A percentile compares a stretch with the other conserved stretches of the same genome.
Evolutionary conservation across 306 rosid species (phyloP).

Genomic region (cucumber (Cucumis sativus)): DNA sequence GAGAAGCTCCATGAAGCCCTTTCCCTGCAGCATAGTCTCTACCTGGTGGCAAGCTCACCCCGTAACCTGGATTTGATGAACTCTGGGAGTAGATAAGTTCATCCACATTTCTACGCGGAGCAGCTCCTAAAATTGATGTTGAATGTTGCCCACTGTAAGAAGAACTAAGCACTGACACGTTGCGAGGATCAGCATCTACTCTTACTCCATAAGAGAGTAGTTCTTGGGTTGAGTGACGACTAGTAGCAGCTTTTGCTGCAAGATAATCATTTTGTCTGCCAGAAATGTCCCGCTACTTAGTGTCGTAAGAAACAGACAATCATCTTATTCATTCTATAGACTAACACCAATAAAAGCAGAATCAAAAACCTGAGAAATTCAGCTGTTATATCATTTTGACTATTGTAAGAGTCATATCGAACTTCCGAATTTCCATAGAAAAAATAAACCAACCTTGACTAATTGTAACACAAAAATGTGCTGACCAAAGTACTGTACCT

Average conservation of each 20-base stretch:
- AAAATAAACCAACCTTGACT: slow-evolving; percentile 10
- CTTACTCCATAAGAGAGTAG: slow-evolving; percentile 81
- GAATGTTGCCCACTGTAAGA: slow-evolving; percentile 76
- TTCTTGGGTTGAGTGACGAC: slow-evolving; percentile 84
- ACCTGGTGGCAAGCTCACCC: slow-evolving; percentile 98
- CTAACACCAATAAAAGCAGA: slow-evolving; percentile 28
- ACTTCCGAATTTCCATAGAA: slow-evolving; percentile 8
- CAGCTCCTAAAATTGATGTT: slow-evolving; percentile 91
- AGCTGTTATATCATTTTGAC: slow-evolving; percentile 1
- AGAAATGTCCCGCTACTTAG: slow-evolving; percentile 93
- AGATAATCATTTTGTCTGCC: slow-evolving; percentile 99
- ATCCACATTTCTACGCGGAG: slow-evolving; percentile 77
- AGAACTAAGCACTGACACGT: slow-evolving; percentile 59
- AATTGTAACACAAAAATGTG: neutral
- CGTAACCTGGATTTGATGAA: slow-evolving; percentile 92
- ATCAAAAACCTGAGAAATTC: neutral
- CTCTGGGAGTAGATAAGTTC: slow-evolving; percentile 71
- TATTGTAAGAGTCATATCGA: slow-evolving; percentile 11
- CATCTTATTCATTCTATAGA: slow-evolving; percentile 44
- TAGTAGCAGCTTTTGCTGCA: slow-evolving; percentile 81
- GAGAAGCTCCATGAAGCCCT: slow-evolving; percentile 62
- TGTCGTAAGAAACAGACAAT: slow-evolving; percentile 53
- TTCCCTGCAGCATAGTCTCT: slow-evolving; percentile 92
- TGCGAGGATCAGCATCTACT: slow-evolving; percentile 77
- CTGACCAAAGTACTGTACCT: slow-evolving; percentile 45